Evolutionary conservation across 2,329 filamentous ascomycete genomes (phyloP).

Genomic region (Tolypocladium capitatum): DNA sequence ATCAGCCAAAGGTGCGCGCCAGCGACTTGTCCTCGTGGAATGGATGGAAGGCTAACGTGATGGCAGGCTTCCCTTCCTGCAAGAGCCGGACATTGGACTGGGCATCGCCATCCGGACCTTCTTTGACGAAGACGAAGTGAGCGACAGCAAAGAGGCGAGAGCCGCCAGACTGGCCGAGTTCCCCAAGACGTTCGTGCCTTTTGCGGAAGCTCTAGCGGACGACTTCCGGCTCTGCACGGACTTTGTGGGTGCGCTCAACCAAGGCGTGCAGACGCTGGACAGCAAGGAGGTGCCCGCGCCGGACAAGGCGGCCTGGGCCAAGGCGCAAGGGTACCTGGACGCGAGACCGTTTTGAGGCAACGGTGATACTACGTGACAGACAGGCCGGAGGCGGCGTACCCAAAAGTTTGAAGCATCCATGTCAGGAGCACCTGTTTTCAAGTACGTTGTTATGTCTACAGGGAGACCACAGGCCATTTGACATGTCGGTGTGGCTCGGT

Average conservation of each 20-base stretch:
- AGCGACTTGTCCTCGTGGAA: not conserved
- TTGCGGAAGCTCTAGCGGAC: constrained; percentile 42
- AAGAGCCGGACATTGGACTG: constrained; percentile 60
- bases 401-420: not conserved
- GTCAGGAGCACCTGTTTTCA: not conserved
- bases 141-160: constrained; percentile 36
- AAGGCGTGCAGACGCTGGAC: constrained; percentile 41
- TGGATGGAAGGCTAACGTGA: constrained; percentile 5
- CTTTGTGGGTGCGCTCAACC: constrained; percentile 45
- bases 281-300: constrained; percentile 30
- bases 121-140: constrained; percentile 54
- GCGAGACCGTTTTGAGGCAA: constrained; percentile 24
- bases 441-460: not conserved
- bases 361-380: not conserved
- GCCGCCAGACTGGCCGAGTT: constrained; percentile 35
- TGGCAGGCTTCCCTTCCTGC: constrained; percentile 49
- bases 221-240: constrained; percentile 44
- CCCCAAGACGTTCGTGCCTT: constrained; percentile 41
- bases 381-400: not conserved
- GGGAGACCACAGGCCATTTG: not conserved
- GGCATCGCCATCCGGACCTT: constrained; percentile 72
- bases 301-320: constrained; percentile 40
- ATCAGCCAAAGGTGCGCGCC: constrained; percentile 56
- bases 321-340: constrained; percentile 40
- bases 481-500: not conserved